A percentile compares a stretch with the other conserved stretches of the same genome.
phyloP scores from a whole-genome alignment of 2,329 filamentous ascomycete genomes.

The Fusarium duplospermum region DNA sequence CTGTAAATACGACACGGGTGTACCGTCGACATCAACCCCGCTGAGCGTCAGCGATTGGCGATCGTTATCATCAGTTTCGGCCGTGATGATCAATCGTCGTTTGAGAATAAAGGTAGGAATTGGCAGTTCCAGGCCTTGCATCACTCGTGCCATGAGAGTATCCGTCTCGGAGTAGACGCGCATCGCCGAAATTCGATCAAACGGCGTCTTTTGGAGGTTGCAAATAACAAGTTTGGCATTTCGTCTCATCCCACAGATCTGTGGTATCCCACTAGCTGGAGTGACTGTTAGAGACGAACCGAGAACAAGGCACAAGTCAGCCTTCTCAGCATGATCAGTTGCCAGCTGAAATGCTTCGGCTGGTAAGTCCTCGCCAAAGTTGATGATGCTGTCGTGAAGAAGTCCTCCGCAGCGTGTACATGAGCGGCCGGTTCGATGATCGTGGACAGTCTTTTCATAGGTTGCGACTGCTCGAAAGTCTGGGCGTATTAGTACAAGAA shows the following conservation, averaged over 20 bases:
- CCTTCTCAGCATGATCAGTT: conserved; percentile 50
- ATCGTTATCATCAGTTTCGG: conserved; percentile 36
- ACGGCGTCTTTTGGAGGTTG: conserved; percentile 58
- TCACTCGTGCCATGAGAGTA: conserved; percentile 53
- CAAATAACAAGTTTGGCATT: conserved; percentile 55
- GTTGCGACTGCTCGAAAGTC: conserved; percentile 59
- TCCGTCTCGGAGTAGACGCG: conserved; percentile 53
- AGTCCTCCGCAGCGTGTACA: conserved; percentile 53
- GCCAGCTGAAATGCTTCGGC: conserved; percentile 49
- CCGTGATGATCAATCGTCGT: conserved; percentile 47
- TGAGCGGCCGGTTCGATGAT: conserved; percentile 60
- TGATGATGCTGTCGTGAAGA: conserved; percentile 58
- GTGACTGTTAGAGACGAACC: conserved; percentile 59
- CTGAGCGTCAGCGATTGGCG: conserved; percentile 43
- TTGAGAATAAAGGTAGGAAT: conserved; percentile 54
- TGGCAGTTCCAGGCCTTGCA: conserved; percentile 51
- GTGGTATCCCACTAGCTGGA: conserved; percentile 56
- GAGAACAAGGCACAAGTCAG: conserved; percentile 59
- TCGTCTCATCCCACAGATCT: conserved; percentile 46
- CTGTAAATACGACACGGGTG: conserved; percentile 53
- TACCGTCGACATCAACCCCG: conserved; percentile 56
- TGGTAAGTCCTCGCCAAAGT: conserved; percentile 55
- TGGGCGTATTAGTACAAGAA: background rate
- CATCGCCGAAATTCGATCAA: conserved; percentile 50
- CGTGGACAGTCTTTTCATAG: conserved; percentile 55